Percentiles rank a stretch among this genome's conserved stretches.
phyloP scores from a whole-genome alignment of 805 yeast genomes.

The Candida ovalis region DNA sequence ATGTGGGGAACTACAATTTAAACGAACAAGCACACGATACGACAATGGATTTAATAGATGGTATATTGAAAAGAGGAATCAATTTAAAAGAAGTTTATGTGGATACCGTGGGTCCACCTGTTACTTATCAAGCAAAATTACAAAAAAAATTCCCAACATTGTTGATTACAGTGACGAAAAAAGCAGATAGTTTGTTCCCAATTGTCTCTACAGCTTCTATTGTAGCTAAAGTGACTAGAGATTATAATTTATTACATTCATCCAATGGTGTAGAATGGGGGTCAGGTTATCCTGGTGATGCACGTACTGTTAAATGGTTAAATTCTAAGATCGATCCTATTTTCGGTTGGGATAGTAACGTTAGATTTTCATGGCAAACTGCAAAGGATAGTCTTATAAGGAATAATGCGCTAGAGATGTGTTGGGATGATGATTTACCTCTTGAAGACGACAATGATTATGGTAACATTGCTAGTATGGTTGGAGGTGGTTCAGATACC shows the following conservation, averaged over 20 bases:
- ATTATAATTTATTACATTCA: conserved; percentile 32
- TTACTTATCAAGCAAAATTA: conserved; percentile 72
- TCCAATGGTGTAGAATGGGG: conserved; percentile 47
- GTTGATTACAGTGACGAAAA: conserved; percentile 80
- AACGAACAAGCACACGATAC: conserved; percentile 97
- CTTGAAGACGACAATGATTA: conserved; percentile 28
- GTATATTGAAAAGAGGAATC: conserved; percentile 58
- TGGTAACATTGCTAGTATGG: conserved; percentile 19
- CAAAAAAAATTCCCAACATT: conserved; percentile 63
- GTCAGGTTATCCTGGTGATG: conserved; percentile 94
- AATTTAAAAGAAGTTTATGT: conserved; percentile 71
- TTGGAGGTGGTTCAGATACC: conserved; percentile 3
- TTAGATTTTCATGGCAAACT: conserved; percentile 93
- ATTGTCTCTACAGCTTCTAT: conserved; percentile 93
- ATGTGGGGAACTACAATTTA: conserved; percentile 62
- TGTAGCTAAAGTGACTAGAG: conserved; percentile 95
- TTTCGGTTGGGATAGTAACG: conserved; percentile 79
- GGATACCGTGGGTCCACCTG: conserved; percentile 97
- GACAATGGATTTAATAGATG: conserved; percentile 74
- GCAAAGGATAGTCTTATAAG: conserved; percentile 66
- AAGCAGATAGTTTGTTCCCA: conserved; percentile 91
- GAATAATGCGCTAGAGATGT: conserved; percentile 48
- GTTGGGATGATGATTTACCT: conserved; percentile 54
- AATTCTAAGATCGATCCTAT: conserved; percentile 57
- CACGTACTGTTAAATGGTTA: conserved; percentile 79